These are phyloP conservation scores for Tylopilus sp. DNA, from an alignment of 768 basidiomycete genomes.

Conservation along the genomic window DNA sequence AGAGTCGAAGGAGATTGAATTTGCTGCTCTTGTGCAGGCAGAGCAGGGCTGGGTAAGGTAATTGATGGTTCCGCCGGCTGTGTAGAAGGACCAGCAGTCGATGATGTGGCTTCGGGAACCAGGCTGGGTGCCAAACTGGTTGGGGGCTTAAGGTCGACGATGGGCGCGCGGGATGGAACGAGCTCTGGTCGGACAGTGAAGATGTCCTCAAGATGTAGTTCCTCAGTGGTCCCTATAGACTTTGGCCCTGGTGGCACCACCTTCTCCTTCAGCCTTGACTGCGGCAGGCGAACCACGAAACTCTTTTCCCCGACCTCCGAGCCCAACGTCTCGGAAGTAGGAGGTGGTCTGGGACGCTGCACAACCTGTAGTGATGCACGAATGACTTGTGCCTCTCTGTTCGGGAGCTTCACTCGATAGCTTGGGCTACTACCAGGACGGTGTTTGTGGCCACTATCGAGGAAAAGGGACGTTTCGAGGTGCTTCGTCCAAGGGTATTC, in stretches of 20 bases:
- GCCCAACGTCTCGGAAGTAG: slow-evolving; percentile 20
- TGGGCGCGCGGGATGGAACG: slow-evolving; percentile 29
- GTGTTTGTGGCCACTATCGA: slow-evolving; percentile 55
- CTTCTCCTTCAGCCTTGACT: slow-evolving; percentile 36
- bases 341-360: slow-evolving; percentile 12
- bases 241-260: slow-evolving; percentile 10
- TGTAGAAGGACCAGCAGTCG: slow-evolving; percentile 10
- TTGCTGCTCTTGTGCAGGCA: slow-evolving; percentile 12
- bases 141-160: slow-evolving; percentile 24
- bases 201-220: slow-evolving; percentile 49
- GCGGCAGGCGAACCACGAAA: slow-evolving; percentile 56
- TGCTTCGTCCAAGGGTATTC: slow-evolving; percentile 84
- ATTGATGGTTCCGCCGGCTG: slow-evolving; percentile 7
- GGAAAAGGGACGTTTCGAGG: slow-evolving; percentile 69
- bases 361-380: slow-evolving; percentile 30
- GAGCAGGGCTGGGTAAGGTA: slow-evolving; percentile 7
- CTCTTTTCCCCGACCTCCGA: slow-evolving; percentile 44
- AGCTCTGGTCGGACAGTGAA: slow-evolving; percentile 56
- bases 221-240: slow-evolving; percentile 27
- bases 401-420: slow-evolving; percentile 64
- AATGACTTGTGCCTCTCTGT: slow-evolving; percentile 40
- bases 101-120: background rate
- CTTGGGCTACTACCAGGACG: slow-evolving; percentile 52
- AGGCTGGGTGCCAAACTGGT: slow-evolving; percentile 25
- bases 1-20: slow-evolving; percentile 5